Evolutionary conservation across 306 rosid genomes (phyloP).

Genomic region (Cicer cuneatum): DNA sequence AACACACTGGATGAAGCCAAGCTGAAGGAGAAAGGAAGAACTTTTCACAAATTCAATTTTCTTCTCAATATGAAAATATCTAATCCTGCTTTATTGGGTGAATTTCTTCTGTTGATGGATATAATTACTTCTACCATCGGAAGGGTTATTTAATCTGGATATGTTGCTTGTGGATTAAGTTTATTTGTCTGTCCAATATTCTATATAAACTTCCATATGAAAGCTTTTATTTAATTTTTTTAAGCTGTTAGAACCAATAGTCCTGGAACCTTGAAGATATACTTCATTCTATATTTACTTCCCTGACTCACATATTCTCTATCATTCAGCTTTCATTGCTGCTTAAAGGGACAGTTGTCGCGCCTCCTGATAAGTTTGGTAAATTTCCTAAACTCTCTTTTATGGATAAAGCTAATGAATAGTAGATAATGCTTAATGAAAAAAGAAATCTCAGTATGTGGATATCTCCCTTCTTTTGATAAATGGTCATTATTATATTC

Average conservation of each 20-base stretch:
- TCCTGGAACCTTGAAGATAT: slow-evolving; percentile 34
- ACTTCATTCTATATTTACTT: slow-evolving; percentile 27
- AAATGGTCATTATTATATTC: slow-evolving; percentile 29
- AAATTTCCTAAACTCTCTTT: slow-evolving; percentile 48
- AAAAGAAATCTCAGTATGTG: slow-evolving; percentile 33
- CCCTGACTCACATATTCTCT: slow-evolving; percentile 44
- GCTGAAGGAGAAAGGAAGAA: slow-evolving; percentile 94
- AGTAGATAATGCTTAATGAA: slow-evolving; percentile 20
- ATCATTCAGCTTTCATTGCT: slow-evolving; percentile 83
- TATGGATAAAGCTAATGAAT: slow-evolving; percentile 26
- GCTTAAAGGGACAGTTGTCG: slow-evolving; percentile 94
- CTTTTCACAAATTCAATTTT: slow-evolving; percentile 51
- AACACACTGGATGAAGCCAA: slow-evolving; percentile 91
- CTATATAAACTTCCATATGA: slow-evolving; percentile 32
- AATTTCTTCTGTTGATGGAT: slow-evolving; percentile 30
- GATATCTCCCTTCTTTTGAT: slow-evolving; percentile 35
- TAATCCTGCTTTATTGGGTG: slow-evolving; percentile 34
- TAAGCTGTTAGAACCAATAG: slow-evolving; percentile 24
- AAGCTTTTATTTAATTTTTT: slow-evolving; percentile 17
- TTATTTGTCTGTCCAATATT: slow-evolving; percentile 34
- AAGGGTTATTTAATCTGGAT: slow-evolving; percentile 20
- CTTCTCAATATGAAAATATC: slow-evolving; percentile 7
- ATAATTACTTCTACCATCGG: slow-evolving; percentile 24
- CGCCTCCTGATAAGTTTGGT: slow-evolving; percentile 99
- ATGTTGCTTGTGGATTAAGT: slow-evolving; percentile 30